Conservation (phyloP, 192 early-diverging fungal genomes). For the Dispira parvispora region DNA sequence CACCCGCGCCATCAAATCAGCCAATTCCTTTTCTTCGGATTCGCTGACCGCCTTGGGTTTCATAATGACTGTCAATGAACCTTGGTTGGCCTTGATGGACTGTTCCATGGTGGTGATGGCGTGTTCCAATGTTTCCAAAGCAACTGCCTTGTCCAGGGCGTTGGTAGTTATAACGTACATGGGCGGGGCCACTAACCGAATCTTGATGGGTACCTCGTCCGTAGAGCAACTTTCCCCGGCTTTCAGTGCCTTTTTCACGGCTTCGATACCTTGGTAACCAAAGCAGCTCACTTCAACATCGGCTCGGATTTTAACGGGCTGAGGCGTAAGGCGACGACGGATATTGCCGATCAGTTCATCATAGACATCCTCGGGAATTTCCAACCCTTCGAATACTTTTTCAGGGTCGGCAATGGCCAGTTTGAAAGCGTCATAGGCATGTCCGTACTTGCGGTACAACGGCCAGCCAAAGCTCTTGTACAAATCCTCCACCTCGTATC, state of each 20-base stretch:
- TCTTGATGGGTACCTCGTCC: slow-evolving; percentile 60
- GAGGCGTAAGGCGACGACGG: slow-evolving; percentile 80
- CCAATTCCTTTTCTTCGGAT: slow-evolving; percentile 87
- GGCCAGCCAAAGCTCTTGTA: slow-evolving; percentile 85
- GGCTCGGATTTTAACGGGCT: slow-evolving; percentile 89
- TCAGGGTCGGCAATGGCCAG: slow-evolving; percentile 73
- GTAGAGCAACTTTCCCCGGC: slow-evolving; percentile 74
- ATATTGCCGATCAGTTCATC: slow-evolving; percentile 73
- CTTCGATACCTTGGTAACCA: slow-evolving; percentile 89
- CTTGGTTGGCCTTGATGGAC: slow-evolving; percentile 51
- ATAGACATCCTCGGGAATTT: slow-evolving; percentile 37
- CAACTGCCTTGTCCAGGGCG: slow-evolving; percentile 64
- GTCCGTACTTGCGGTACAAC: slow-evolving; percentile 86
- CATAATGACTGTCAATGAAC: slow-evolving; percentile 71
- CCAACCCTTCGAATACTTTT: slow-evolving; percentile 66
- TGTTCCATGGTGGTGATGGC: slow-evolving; percentile 70
- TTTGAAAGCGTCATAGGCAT: slow-evolving; percentile 97
- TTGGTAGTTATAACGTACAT: slow-evolving; percentile 84
- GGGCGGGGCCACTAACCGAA: slow-evolving; percentile 85
- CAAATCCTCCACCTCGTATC: slow-evolving; percentile 63
- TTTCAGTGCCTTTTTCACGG: slow-evolving; percentile 74
- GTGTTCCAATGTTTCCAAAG: slow-evolving; percentile 77
- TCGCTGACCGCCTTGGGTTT: slow-evolving; percentile 82
- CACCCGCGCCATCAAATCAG: slow-evolving; percentile 67
- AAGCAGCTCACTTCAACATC: slow-evolving; percentile 91